Evolutionary conservation across 2,329 filamentous ascomycete genomes (phyloP), one percentile per base, ranked within the genome.

Genomic region (Triangularia verruculosa): DNA sequence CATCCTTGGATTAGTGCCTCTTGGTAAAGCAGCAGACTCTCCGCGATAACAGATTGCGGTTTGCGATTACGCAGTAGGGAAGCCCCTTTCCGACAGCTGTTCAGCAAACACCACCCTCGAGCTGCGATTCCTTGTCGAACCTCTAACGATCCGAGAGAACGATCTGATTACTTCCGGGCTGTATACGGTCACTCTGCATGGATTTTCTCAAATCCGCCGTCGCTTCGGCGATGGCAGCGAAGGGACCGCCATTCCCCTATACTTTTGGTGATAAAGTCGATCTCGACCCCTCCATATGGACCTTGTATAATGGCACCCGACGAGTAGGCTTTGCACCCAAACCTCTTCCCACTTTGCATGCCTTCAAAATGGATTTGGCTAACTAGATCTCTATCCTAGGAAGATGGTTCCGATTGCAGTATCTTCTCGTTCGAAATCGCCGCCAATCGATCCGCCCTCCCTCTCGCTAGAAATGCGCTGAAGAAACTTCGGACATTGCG

Each of bases 161-260:
- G 12, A 30, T n/a, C 47, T 11, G 11, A 27, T 11, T 27, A 54
- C 22, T 15, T 3, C 9, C 27, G 13, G 22, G 17, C 15, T 27
- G 51, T 12, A 54, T 54, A 54, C 22, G 22, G 51, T 4, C 13
- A 25, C 22, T 2, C 15, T 64, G 70, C 70, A 99, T 99, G 95
- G 93, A 99, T 77, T 98, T 98, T 74, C 86, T 99, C 74, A 98
- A 98, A 79, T 98, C 93, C 66, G 95, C 95, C 59, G 93, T 98
- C 74, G 94, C 93, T 54, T 98, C 95, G 66, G 94, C 93, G 70
- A 98, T 99, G 72, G 92, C 56, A 32, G 56, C 95, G 54, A 95
- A 97, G 76, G 93, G 94, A 1, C 93, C 93, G 60, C 89, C 93
- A 5, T 96, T 97, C 74, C 93, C 93, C 4, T 98, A 97, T 75